Conservation (phyloP, 257 asterid species). For the Plantago major region DNA sequence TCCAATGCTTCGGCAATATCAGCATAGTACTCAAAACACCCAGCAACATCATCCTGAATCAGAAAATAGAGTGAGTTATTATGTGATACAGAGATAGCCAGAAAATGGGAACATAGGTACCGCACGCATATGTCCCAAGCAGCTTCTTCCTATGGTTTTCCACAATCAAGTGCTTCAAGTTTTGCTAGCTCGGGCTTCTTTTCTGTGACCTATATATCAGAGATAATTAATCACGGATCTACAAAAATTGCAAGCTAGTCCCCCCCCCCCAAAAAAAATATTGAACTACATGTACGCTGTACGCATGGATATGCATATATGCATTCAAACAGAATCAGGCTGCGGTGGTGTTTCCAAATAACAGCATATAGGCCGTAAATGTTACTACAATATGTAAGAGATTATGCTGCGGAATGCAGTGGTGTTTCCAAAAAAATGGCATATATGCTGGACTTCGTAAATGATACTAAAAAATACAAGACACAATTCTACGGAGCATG, state of each 20-base stretch:
- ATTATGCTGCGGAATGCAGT: background rate
- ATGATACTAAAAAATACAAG: background rate
- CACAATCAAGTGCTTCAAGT: slow-evolving; percentile 79
- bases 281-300: background rate
- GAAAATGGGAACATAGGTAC: slow-evolving; percentile 1
- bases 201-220: slow-evolving; percentile 53
- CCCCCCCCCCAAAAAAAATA: background rate
- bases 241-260: slow-evolving; percentile 9
- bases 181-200: slow-evolving; percentile 68
- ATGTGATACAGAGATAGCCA: slow-evolving; percentile 10
- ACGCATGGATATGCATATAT: slow-evolving; percentile 10
- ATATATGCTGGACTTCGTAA: too few relatives aligned
- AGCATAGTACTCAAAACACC: slow-evolving; percentile 84
- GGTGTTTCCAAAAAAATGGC: too few relatives aligned
- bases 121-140: slow-evolving; percentile 81
- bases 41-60: slow-evolving; percentile 89
- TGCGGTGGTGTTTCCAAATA: too few relatives aligned
- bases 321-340: background rate
- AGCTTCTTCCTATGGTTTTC: slow-evolving; percentile 88
- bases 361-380: too few relatives aligned
- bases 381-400: background rate
- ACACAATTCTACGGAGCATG: background rate
- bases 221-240: slow-evolving; percentile 19
- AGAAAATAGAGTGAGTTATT: slow-evolving; percentile 8
- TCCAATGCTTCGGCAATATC: slow-evolving; percentile 92